These are phyloP conservation scores for Clathrus columnatus DNA, from an alignment of 768 basidiomycete species.

Conservation along the genomic window DNA sequence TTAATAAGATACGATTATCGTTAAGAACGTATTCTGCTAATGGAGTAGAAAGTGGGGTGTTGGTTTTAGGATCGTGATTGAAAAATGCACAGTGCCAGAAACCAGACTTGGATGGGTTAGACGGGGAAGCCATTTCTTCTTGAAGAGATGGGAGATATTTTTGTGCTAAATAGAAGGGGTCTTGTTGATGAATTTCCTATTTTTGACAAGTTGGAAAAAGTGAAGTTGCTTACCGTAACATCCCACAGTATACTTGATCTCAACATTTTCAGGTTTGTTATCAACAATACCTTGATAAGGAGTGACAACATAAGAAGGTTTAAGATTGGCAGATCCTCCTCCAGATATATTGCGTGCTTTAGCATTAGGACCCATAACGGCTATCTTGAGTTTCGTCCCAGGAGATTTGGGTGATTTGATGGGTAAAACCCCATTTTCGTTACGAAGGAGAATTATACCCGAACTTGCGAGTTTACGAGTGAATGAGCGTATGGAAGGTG, in stretches of 20 bases:
- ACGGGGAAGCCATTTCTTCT: conserved; percentile 40
- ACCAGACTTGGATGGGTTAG: conserved; percentile 40
- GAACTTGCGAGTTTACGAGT: conserved; percentile 61
- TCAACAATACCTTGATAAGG: conserved; percentile 38
- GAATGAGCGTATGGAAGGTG: conserved; percentile 26
- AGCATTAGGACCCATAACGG: conserved; percentile 67
- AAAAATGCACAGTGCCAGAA: conserved; percentile 64
- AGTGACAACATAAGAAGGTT: conserved; percentile 53
- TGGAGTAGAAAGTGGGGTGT: conserved; percentile 32
- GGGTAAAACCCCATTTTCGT: conserved; percentile 47
- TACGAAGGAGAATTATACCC: conserved; percentile 71
- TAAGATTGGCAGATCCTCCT: conserved; percentile 63
- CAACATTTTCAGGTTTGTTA: conserved; percentile 40
- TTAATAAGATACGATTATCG: conserved; percentile 57
- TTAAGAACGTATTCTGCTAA: conserved; percentile 40
- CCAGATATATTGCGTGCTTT: conserved; percentile 55
- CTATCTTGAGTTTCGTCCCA: conserved; percentile 46
- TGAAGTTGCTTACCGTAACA: conserved; percentile 39
- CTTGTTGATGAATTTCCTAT: neutral
- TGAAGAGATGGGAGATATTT: conserved; percentile 67
- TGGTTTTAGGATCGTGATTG: conserved; percentile 41
- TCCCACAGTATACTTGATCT: conserved; percentile 53
- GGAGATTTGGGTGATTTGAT: conserved; percentile 29
- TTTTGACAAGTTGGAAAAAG: neutral
- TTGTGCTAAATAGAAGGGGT: conserved; percentile 32